Conservation (phyloP, 129 eudicot species). For the Chrysanthemum makinoi region DNA sequence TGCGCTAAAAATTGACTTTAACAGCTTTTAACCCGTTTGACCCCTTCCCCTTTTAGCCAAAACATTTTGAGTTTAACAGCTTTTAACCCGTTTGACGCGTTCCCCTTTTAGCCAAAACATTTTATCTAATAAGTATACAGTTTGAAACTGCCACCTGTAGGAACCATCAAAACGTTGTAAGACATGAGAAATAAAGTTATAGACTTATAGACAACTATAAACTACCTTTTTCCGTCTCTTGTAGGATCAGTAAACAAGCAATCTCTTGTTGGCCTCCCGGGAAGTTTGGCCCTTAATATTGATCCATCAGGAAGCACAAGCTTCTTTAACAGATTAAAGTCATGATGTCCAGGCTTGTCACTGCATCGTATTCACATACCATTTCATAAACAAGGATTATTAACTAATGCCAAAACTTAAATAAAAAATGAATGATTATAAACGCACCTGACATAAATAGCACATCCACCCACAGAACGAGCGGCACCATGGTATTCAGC, state of each 20-base stretch:
- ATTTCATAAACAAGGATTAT: conserved; percentile 6
- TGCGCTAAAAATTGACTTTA: too few species aligned
- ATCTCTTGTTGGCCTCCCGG: conserved; percentile 90
- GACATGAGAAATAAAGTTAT: background rate
- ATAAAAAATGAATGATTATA: background rate
- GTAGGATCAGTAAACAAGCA: conserved; percentile 88
- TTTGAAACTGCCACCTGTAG: too few species aligned
- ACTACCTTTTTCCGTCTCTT: conserved; percentile 75
- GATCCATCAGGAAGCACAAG: conserved; percentile 95
- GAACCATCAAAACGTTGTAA: too few species aligned
- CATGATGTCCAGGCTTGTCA: conserved; percentile 96
- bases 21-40: background rate
- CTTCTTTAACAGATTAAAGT: conserved; percentile 68
- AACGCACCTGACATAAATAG: conserved; percentile 82
- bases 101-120: too few species aligned
- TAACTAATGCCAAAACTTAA: background rate
- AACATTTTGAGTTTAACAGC: too few species aligned
- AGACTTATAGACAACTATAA: background rate
- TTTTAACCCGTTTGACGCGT: background rate
- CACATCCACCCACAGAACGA: conserved; percentile 95
- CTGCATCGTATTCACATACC: conserved; percentile 35
- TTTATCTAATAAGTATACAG: too few species aligned
- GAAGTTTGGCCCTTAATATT: conserved; percentile 83
- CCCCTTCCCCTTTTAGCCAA: too few species aligned
- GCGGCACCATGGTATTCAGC: conserved; percentile 98